Evolutionary conservation across 2,329 filamentous ascomycete species (phyloP).

Genomic region (Colletotrichum lupini): DNA sequence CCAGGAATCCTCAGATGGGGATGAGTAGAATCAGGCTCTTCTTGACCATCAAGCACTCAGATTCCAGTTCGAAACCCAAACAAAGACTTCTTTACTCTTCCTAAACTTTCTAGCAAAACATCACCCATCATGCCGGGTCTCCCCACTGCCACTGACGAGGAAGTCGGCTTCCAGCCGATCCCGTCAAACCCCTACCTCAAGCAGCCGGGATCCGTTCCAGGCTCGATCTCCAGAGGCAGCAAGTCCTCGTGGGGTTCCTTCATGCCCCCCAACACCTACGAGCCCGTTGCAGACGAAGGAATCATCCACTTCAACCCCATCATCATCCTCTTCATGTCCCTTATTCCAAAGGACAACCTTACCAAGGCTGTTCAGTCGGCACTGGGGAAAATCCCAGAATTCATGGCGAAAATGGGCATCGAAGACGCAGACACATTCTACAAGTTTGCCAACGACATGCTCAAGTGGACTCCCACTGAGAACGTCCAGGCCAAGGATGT

Average conservation of each 20-base stretch:
- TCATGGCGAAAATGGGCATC: constrained; percentile 40
- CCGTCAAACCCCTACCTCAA: not conserved
- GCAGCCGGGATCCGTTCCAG: not conserved
- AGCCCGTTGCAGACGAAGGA: constrained; percentile 20
- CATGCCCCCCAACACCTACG: not conserved
- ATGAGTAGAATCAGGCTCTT: not conserved
- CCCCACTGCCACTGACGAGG: constrained; percentile 38
- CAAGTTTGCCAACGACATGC: constrained; percentile 42
- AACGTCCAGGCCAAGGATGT: constrained; percentile 47
- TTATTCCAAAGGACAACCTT: constrained; percentile 28
- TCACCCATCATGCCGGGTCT: constrained; percentile 32
- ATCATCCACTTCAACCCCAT: constrained; percentile 38
- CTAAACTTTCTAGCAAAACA: not conserved
- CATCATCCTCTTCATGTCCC: constrained; percentile 38
- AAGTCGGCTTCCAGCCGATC: constrained; percentile 40
- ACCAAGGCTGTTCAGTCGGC: constrained; percentile 34
- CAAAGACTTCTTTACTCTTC: not conserved
- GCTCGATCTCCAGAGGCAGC: not conserved
- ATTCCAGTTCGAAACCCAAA: not conserved
- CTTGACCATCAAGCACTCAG: not conserved
- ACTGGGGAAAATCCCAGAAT: constrained; percentile 35
- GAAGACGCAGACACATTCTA: constrained; percentile 38
- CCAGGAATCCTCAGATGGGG: not conserved
- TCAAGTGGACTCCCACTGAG: constrained; percentile 51
- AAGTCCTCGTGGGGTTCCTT: not conserved